Base-by-base conservation (phyloP, 225 moss, liverwort and hornwort genomes). In the Physcomitrium patens region DNA sequence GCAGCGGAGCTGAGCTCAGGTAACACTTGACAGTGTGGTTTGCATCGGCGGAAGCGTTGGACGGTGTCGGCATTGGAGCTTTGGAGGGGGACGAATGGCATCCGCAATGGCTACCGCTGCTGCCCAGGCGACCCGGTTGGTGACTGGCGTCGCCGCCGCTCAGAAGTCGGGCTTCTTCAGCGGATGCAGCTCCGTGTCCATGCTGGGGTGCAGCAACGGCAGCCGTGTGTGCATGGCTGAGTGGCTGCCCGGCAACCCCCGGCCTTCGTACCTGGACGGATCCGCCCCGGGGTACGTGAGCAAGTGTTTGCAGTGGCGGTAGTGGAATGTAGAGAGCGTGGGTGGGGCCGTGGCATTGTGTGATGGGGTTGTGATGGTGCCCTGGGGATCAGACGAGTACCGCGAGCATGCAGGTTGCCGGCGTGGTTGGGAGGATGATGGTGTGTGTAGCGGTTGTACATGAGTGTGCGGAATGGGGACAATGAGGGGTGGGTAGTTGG, bases 231-330 rank as follows among this genome's bases (percentile, higher is more conserved):
- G 47, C 73, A 94, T 95, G 97, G 83, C 82, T 5, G 89, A 91
- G 73, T 95, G 94, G 94, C 59, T 95, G 20, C 94, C 92, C 51
- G 94, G 94, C 12, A 74, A 76, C n/a, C 89, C 92, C 58, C 91
- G 94, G 41, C 94, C 94, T 7, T 0, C 83, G 0, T 77, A 95
- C 78, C 89, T 95, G 61, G 92, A 95, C 65, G 94, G 94, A 67
- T 91, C 92, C 23, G 69, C 83, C 16, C 94, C 96, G 18, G 96
- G 94, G 93, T 93, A 58, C 6, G 79, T 20, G 0, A 23, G 14
- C 9, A 14, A 19, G 69, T 13, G 15, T 31, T 28, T 7, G 9
- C 3, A 49, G 18, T 31, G 18, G 8, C 63, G 47, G 45, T 46
- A 9, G 8, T 37, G 60, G 65, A 57, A 18, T 13, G 8, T 10